Evolutionary conservation across 305 asterid genomes (phyloP), one percentile per base, ranked within the genome.

Genomic region (Fraxinus angustifolia): DNA sequence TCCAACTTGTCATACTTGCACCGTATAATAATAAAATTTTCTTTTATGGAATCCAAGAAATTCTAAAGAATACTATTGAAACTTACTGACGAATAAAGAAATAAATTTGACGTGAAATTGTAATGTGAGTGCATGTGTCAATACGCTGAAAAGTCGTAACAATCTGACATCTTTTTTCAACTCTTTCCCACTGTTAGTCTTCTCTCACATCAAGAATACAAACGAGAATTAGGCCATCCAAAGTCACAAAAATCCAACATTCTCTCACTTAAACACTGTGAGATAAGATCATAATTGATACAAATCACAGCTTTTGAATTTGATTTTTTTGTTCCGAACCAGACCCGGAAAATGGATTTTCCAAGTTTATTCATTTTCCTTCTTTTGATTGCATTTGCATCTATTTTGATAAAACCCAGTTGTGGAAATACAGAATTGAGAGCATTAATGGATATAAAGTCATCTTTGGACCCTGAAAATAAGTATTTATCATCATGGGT

Each of bases 391-490:
- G 80, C 86, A 78, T 77, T 87, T 78, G 28, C 68, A 21, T 82
- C 85, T 80, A 62, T 53, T 48, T 82, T 81, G 76, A 78, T 38
- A 45, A 84, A 30, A 11, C 79, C 85, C 17, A 79, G 53, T 28
- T 26, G 5, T 21, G 96, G 90, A 58, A 95, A 91, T 50, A 82
- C 94, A 0, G 99, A 96, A 86, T 30, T 94, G 78, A 87, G 89
- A 82, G 98, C 97, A 31, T 76, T 96, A 48, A 91, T 94, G 95
- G 97, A 89, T 8, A 88, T 96, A 23, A 96, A 93, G 86, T 78
- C 93, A 4, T 88, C 92, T 70, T 38, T 96, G 77, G 98, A 96
- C 90, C 98, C 99, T 1, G 86, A 71, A 60, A 86, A 80, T 89
- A 89, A 87, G 86, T 80, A 80, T 38, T 86, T 96, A 33, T 80